Evolutionary conservation across 305 asterid species (phyloP).

Genomic region (Striga hermonthica): DNA sequence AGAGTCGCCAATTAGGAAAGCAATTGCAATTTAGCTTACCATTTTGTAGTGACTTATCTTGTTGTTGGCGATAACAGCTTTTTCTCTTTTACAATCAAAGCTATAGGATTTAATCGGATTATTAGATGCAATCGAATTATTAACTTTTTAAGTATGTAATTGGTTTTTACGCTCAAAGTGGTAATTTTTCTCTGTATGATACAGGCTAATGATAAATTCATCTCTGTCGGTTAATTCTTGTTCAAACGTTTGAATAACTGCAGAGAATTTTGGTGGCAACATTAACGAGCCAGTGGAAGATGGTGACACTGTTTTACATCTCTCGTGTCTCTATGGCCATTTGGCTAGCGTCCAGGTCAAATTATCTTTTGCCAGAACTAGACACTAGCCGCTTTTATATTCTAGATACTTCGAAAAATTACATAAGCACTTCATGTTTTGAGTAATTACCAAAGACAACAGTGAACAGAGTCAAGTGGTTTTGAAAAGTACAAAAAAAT

Average conservation of each 20-base stretch:
- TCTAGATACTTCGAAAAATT: too few relatives aligned
- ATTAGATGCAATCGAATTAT: too few relatives aligned
- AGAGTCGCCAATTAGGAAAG: background rate
- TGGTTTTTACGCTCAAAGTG: background rate
- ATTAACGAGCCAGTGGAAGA: conserved; percentile 87
- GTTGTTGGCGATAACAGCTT: too few relatives aligned
- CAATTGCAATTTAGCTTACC: background rate
- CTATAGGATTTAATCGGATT: too few relatives aligned
- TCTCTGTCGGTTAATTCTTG: conserved; percentile 20
- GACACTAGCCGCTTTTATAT: background rate
- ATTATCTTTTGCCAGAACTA: conserved; percentile 12
- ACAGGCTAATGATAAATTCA: conserved; percentile 7
- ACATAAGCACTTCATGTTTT: background rate
- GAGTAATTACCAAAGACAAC: background rate
- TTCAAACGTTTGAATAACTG: conserved; percentile 26
- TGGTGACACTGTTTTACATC: conserved; percentile 95
- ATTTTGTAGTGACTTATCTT: background rate
- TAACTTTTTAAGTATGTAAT: background rate
- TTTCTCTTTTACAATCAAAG: too few relatives aligned
- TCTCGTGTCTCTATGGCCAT: conserved; percentile 86
- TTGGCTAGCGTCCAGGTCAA: conserved; percentile 73
- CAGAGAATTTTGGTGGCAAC: conserved; percentile 67
- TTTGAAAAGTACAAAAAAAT: too few relatives aligned
- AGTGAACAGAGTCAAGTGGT: background rate
- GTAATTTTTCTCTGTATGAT: conserved; percentile 8